These are phyloP conservation scores for Arachis hypogaea DNA, from an alignment of 306 rosid genomes.

Conservation along the genomic window DNA sequence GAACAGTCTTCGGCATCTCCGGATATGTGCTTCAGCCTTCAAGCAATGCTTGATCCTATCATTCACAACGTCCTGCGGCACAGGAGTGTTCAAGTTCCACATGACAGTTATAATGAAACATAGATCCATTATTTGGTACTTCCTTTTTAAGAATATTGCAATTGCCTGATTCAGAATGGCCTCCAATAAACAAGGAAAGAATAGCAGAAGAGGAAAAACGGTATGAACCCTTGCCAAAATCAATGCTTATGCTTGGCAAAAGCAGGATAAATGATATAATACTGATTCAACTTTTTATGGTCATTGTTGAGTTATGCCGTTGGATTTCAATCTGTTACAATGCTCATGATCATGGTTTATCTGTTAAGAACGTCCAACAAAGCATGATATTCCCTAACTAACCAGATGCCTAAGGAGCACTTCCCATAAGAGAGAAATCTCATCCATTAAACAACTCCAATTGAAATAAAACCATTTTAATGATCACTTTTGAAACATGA, in stretches of 20 bases:
- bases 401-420: too few species aligned
- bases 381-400: background rate
- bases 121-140: background rate
- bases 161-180: background rate
- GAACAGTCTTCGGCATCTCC: conserved; percentile 82
- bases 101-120: conserved; percentile 19
- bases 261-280: background rate
- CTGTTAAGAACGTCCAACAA: background rate
- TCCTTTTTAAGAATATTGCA: background rate
- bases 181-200: background rate
- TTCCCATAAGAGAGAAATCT: background rate
- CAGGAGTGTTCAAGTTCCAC: conserved; percentile 29
- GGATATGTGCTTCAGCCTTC: conserved; percentile 53
- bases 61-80: conserved; percentile 79
- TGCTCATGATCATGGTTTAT: background rate
- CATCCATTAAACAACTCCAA: conserved; percentile 18
- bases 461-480: background rate
- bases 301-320: background rate
- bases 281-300: background rate
- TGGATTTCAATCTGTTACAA: background rate
- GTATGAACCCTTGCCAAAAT: background rate
- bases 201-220: background rate
- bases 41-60: conserved; percentile 83
- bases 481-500: background rate
- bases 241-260: background rate